A percentile compares a stretch with the other conserved stretches of the same genome.
Evolutionary conservation across 352 stramenopile genomes (phyloP).

Genomic region (Labyrinthula sp.): DNA sequence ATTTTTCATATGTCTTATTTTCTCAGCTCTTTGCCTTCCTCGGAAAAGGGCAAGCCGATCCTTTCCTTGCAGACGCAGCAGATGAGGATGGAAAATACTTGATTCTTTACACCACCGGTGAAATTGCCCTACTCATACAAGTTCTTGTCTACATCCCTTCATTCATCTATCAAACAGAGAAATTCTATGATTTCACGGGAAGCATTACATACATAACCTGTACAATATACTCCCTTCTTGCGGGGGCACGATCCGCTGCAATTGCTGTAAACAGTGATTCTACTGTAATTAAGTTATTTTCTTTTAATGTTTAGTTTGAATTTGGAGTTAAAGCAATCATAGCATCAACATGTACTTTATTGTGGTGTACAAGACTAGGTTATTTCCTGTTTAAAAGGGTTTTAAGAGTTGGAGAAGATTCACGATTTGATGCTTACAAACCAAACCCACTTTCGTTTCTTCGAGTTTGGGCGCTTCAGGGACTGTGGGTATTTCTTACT

Average conservation of each 20-base stretch:
- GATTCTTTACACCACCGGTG: constrained; percentile 16
- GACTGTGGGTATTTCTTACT: constrained; percentile 54
- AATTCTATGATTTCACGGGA: constrained; percentile 55
- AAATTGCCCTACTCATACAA: constrained; percentile 15
- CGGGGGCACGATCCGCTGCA: constrained; percentile 27
- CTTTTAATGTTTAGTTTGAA: too few species aligned
- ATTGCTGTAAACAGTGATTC: constrained; percentile 70
- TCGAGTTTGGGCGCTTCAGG: constrained; percentile 51
- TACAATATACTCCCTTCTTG: constrained; percentile 28
- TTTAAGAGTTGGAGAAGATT: constrained; percentile 43
- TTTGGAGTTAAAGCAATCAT: too few species aligned
- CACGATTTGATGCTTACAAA: constrained; percentile 48
- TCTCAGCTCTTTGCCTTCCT: constrained; percentile 15
- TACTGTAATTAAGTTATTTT: too few species aligned
- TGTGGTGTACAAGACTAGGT: constrained; percentile 54
- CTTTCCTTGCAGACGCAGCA: neutral
- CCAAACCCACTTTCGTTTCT: constrained; percentile 48
- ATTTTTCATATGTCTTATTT: too few species aligned
- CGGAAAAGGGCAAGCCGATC: constrained; percentile 9
- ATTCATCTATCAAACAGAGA: constrained; percentile 40
- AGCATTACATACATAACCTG: constrained; percentile 41
- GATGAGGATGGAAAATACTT: constrained; percentile 15
- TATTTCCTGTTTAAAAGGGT: constrained; percentile 54
- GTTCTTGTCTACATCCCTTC: constrained; percentile 9
- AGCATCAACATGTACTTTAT: constrained; percentile 44